phyloP scores from a whole-genome alignment of 23 red algal species.

The Cyanidiococcus yangmingshanensis region DNA sequence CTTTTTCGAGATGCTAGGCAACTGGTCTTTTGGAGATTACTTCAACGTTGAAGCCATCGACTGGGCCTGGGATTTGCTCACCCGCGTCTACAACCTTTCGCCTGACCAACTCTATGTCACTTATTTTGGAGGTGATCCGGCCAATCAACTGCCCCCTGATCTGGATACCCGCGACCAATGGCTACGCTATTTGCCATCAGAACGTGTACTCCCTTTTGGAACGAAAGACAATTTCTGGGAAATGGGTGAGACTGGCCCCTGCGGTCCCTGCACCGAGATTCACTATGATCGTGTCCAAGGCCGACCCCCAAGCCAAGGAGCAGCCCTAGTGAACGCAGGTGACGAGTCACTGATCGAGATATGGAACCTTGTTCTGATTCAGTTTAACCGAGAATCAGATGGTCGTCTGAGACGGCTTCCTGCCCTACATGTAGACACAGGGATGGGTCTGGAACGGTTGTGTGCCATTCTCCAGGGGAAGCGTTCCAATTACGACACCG shows the following conservation, averaged over 20 bases:
- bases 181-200: conserved; percentile 73
- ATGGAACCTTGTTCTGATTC: conserved; percentile 99
- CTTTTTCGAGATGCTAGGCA: conserved; percentile 99
- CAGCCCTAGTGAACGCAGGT: conserved; percentile 69
- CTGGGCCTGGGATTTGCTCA: conserved; percentile 60
- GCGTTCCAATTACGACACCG: conserved; percentile 93
- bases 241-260: conserved; percentile 98
- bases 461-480: conserved; percentile 77
- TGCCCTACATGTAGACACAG: conserved; percentile 92
- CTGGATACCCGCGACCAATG: conserved; percentile 72
- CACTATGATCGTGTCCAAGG: conserved; percentile 88
- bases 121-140: conserved; percentile 83
- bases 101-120: conserved; percentile 74
- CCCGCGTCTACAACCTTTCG: conserved; percentile 38
- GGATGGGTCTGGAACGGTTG: conserved; percentile 93
- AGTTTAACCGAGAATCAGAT: conserved; percentile 87
- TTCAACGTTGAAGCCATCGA: conserved; percentile 89
- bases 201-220: conserved; percentile 82
- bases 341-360: conserved; percentile 96
- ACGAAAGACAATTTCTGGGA: conserved; percentile 99
- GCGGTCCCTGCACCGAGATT: conserved; percentile 91
- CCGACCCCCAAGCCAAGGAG: conserved; percentile 38
- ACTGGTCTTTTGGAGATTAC: conserved; percentile 97
- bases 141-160: conserved; percentile 55
- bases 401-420: conserved; percentile 45